Conservation (phyloP, 108 stramenopile species). For the Cyclotella cryptica region DNA sequence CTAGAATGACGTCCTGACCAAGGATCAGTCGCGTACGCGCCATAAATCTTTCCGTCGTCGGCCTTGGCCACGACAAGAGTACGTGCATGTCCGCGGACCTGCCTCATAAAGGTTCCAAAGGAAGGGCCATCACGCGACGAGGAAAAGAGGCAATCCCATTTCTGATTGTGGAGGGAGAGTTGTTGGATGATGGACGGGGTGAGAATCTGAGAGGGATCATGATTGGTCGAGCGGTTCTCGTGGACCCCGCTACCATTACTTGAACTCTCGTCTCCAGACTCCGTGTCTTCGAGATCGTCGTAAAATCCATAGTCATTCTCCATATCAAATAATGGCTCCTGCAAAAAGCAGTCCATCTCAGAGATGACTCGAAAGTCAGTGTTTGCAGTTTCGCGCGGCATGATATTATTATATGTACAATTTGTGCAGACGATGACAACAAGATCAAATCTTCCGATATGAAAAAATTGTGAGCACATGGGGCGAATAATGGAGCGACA, state of each 20-base stretch:
- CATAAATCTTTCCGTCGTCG: slow-evolving; percentile 14
- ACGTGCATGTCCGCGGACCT: slow-evolving; percentile 15
- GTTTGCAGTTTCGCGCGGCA: not conserved
- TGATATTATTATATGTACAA: not conserved
- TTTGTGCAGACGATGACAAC: not conserved
- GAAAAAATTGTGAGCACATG: not conserved
- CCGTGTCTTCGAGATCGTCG: slow-evolving; percentile 15
- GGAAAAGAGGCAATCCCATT: slow-evolving; percentile 29
- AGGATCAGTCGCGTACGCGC: slow-evolving; percentile 22
- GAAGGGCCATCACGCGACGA: slow-evolving; percentile 29
- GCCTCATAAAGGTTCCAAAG: slow-evolving; percentile 31
- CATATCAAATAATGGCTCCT: slow-evolving; percentile 4
- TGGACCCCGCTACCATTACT: not conserved
- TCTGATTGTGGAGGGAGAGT: slow-evolving; percentile 25
- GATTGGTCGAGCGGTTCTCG: not conserved
- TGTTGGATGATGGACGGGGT: not conserved
- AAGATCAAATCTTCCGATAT: not conserved
- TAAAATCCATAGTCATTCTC: slow-evolving; percentile 20
- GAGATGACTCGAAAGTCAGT: not conserved
- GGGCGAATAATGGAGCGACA: not conserved
- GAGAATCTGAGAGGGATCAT: slow-evolving; percentile 21
- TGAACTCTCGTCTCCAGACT: not conserved
- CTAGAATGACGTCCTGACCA: slow-evolving; percentile 23
- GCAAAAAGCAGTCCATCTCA: not conserved
- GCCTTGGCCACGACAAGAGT: slow-evolving; percentile 34